A percentile compares a stretch with the other conserved stretches of the same genome.
phyloP scores from a whole-genome alignment of 1,284 basidiomycete species.

The Boletus mariae region DNA sequence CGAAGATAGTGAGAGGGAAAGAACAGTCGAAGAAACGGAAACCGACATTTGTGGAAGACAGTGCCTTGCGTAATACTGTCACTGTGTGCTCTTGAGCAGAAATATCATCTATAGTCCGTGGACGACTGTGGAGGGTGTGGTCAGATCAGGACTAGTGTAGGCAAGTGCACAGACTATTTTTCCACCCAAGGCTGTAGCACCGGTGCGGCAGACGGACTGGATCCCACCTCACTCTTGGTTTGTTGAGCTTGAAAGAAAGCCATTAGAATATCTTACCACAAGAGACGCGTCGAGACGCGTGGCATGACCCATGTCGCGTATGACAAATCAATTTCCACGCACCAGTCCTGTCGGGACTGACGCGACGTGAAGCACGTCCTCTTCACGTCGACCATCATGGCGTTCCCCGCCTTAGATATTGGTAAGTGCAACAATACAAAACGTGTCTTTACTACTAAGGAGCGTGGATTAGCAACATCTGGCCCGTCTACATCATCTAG shows the following conservation, averaged over 20 bases:
- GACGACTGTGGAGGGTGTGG: constrained; percentile 58
- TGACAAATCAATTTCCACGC: constrained; percentile 31
- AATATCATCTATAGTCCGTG: constrained; percentile 96
- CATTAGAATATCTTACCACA: constrained; percentile 35
- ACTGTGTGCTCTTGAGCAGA: constrained; percentile 97
- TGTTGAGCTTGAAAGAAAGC: constrained; percentile 58
- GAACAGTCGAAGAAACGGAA: not conserved
- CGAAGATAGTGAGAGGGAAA: constrained; percentile 9
- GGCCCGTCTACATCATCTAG: constrained; percentile 12
- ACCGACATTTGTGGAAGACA: constrained; percentile 87
- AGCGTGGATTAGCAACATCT: constrained; percentile 11
- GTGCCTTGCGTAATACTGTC: constrained; percentile 85
- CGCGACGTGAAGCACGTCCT: constrained; percentile 15
- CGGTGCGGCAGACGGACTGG: constrained; percentile 50
- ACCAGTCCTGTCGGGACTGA: constrained; percentile 13
- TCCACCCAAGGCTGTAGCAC: constrained; percentile 93
- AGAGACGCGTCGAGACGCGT: constrained; percentile 34
- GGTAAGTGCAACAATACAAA: constrained; percentile 30
- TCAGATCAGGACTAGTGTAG: constrained; percentile 3
- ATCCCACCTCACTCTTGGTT: constrained; percentile 37
- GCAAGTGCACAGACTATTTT: constrained; percentile 71
- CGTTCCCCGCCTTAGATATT: constrained; percentile 33
- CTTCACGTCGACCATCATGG: constrained; percentile 34
- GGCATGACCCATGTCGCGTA: constrained; percentile 22
- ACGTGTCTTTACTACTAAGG: constrained; percentile 10